These are phyloP conservation scores for Podospora comata DNA, from an alignment of 495 filamentous ascomycete genomes.

Conservation along the genomic window DNA sequence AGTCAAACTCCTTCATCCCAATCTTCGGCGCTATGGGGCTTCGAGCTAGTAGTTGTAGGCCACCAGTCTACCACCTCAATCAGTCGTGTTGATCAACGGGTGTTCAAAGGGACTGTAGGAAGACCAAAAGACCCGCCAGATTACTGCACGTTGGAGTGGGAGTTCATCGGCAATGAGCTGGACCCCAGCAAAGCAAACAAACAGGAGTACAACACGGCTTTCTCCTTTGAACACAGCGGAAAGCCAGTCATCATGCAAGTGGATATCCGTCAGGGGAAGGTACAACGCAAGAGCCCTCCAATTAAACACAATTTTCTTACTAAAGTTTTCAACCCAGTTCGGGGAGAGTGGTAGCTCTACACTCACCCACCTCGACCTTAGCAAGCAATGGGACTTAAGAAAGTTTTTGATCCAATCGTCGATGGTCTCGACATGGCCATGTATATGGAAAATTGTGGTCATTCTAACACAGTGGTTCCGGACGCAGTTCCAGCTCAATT, in stretches of 20 bases:
- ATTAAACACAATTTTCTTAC: slow-evolving; percentile 3
- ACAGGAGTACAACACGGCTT: slow-evolving; percentile 23
- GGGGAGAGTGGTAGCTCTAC: slow-evolving; percentile 4
- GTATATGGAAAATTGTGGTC: slow-evolving; percentile 3
- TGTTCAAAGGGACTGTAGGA: neutral
- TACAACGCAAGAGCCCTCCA: slow-evolving; percentile 15
- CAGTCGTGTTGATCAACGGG: neutral
- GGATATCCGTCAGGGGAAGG: slow-evolving; percentile 18
- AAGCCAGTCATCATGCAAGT: slow-evolving; percentile 25
- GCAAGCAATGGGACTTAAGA: neutral
- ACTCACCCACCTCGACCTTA: slow-evolving; percentile 5
- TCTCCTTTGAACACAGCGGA: slow-evolving; percentile 23
- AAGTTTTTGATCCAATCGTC: slow-evolving; percentile 7
- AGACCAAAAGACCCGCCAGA: neutral
- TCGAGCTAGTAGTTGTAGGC: neutral
- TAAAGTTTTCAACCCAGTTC: slow-evolving; percentile 4
- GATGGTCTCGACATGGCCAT: slow-evolving; percentile 7
- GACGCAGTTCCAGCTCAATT: neutral
- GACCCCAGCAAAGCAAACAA: slow-evolving; percentile 8
- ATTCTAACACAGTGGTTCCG: neutral
- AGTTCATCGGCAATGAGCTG: slow-evolving; percentile 17
- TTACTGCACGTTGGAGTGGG: slow-evolving; percentile 16
- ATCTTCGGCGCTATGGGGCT: neutral
- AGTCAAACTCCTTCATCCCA: neutral
- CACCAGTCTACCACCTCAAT: neutral